A percentile compares a stretch with the other conserved stretches of the same genome.
Conservation (phyloP, 306 rosid species). For the Casuarina equisetifolia region DNA sequence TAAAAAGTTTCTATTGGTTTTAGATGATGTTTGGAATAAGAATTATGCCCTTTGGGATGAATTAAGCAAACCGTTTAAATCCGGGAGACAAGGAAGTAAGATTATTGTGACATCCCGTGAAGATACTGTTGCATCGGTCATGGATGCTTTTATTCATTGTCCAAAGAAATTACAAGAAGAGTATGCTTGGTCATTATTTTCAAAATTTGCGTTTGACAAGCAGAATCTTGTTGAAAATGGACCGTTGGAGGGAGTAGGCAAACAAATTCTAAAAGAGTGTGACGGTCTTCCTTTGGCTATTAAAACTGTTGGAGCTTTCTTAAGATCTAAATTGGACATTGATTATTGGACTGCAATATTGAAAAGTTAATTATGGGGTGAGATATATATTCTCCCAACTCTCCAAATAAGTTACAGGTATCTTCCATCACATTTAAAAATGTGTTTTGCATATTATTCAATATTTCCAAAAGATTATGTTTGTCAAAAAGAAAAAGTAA, state of each 20-base stretch:
- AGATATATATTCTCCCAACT: not conserved
- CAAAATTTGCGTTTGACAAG: slow-evolving; percentile 3
- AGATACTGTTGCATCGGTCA: not conserved
- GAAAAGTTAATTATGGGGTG: slow-evolving; percentile 10
- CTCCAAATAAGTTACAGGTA: slow-evolving; percentile 17
- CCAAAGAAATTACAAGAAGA: not conserved
- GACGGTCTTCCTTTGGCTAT: slow-evolving; percentile 24
- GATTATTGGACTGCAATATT: not conserved
- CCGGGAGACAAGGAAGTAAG: slow-evolving; percentile 12
- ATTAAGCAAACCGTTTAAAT: slow-evolving; percentile 9
- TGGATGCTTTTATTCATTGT: not conserved
- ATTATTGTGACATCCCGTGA: slow-evolving; percentile 6
- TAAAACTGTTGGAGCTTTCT: slow-evolving; percentile 16
- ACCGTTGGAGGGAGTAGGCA: not conserved
- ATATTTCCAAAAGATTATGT: slow-evolving; percentile 28
- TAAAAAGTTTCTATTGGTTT: slow-evolving; percentile 25
- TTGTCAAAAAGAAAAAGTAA: not conserved
- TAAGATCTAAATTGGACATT: not conserved
- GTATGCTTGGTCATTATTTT: slow-evolving; percentile 19
- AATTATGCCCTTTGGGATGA: slow-evolving; percentile 9
- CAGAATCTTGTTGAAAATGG: not conserved
- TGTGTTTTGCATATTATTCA: slow-evolving; percentile 21
- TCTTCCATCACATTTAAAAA: not conserved
- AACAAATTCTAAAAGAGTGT: slow-evolving; percentile 13
- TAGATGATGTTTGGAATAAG: slow-evolving; percentile 32